A percentile compares a stretch with the other conserved stretches of the same genome.
phyloP scores from a whole-genome alignment of 805 yeast species.

The Komagataella pastoris region DNA sequence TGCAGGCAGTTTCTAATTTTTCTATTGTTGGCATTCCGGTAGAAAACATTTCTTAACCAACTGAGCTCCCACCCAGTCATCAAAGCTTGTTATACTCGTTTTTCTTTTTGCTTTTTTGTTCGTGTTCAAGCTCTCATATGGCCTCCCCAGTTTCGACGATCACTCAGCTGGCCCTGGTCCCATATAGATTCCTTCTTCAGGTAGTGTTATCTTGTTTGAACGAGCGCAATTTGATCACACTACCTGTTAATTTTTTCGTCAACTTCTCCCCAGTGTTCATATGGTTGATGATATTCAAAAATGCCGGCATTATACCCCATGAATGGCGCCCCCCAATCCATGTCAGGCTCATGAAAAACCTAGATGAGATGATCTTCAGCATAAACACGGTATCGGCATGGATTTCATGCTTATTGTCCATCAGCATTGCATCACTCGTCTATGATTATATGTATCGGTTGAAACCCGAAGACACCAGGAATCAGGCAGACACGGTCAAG shows the following conservation, averaged over 20 bases:
- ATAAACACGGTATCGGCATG: constrained; percentile 8
- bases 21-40: neutral
- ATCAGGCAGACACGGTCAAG: neutral
- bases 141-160: neutral
- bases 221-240: constrained; percentile 21
- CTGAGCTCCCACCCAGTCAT: neutral
- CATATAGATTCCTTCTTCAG: neutral
- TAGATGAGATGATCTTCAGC: constrained; percentile 27
- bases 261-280: constrained; percentile 39
- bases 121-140: neutral
- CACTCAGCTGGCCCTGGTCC: neutral
- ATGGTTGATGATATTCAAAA: constrained; percentile 45
- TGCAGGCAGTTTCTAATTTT: too few relatives aligned
- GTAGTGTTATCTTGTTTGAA: constrained; percentile 14
- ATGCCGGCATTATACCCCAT: constrained; percentile 45
- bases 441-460: constrained; percentile 8
- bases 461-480: neutral
- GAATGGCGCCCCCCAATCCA: constrained; percentile 38
- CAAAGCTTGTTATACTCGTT: too few relatives aligned
- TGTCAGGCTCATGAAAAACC: constrained; percentile 28
- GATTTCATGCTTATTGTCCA: constrained; percentile 7
- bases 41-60: neutral
- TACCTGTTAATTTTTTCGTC: constrained; percentile 28
- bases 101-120: too few relatives aligned
- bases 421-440: constrained; percentile 7